Conservation (phyloP, 2,329 filamentous ascomycete species). For the Fusarium pseudocircinatum region DNA sequence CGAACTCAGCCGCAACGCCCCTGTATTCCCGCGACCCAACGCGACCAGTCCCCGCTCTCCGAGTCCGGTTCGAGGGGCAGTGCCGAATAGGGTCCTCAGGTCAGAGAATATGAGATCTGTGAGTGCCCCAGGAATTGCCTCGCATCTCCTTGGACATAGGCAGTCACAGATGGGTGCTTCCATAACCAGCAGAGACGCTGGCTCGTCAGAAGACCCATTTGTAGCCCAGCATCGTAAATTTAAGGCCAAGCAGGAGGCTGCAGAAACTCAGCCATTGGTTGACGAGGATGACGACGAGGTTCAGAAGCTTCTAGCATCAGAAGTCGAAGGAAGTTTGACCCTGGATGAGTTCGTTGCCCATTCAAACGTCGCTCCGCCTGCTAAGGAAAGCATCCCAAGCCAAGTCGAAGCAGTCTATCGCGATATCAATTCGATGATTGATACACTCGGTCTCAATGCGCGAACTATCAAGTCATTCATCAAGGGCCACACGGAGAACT, state of each 20-base stretch:
- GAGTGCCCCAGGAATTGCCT: conserved; percentile 68
- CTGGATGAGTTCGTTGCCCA: conserved; percentile 76
- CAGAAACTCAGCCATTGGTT: conserved; percentile 65
- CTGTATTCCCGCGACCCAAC: conserved; percentile 64
- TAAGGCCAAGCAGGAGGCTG: conserved; percentile 65
- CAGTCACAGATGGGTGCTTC: conserved; percentile 52
- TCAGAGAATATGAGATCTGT: conserved; percentile 65
- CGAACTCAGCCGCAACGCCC: conserved; percentile 60
- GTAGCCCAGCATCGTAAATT: conserved; percentile 61
- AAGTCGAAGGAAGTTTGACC: conserved; percentile 67
- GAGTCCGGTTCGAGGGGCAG: conserved; percentile 71
- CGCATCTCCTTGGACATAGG: conserved; percentile 59
- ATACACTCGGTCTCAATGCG: conserved; percentile 86
- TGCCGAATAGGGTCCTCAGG: conserved; percentile 60
- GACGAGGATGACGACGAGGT: conserved; percentile 77
- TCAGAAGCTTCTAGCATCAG: conserved; percentile 68
- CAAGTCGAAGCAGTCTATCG: conserved; percentile 76
- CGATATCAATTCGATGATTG: conserved; percentile 93
- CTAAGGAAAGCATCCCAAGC: conserved; percentile 66
- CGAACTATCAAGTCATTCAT: conserved; percentile 73
- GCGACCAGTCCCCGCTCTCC: conserved; percentile 74
- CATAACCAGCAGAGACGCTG: conserved; percentile 51
- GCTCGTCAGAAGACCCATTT: conserved; percentile 56
- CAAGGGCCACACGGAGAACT: conserved; percentile 70
- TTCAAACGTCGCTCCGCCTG: conserved; percentile 62